phyloP scores from a whole-genome alignment of 1,284 basidiomycete genomes.

The Laetiporus sulphureus region DNA sequence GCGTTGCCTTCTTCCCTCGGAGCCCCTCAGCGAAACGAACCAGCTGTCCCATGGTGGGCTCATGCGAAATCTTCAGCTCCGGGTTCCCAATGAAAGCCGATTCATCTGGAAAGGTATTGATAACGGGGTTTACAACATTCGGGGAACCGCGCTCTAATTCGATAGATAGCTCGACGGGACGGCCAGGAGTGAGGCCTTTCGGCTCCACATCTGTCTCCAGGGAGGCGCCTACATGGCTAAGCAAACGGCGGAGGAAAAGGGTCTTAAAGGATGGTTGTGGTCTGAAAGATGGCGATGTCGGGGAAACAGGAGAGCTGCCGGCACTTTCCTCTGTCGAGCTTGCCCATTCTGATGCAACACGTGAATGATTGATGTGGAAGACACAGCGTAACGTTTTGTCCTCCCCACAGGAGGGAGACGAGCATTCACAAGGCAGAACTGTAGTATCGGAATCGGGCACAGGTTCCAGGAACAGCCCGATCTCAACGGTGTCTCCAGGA shows the following conservation, averaged over 20 bases:
- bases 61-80: constrained; percentile 44
- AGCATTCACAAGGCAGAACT: constrained; percentile 3
- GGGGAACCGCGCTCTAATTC: constrained; percentile 48
- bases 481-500: constrained; percentile 78
- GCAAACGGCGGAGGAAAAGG: constrained; percentile 56
- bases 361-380: constrained; percentile 51
- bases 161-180: constrained; percentile 49
- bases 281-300: constrained; percentile 23
- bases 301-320: neutral
- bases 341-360: constrained; percentile 13
- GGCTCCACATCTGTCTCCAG: constrained; percentile 44
- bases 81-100: constrained; percentile 38
- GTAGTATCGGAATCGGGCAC: constrained; percentile 5
- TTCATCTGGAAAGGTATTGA: constrained; percentile 36
- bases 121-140: constrained; percentile 26
- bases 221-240: constrained; percentile 60
- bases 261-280: constrained; percentile 53
- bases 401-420: constrained; percentile 14
- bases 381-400: constrained; percentile 37
- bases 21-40: constrained; percentile 74
- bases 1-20: constrained; percentile 71
- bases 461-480: constrained; percentile 70
- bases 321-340: neutral
- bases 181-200: constrained; percentile 35
- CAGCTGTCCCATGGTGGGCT: constrained; percentile 76